Evolutionary conservation across 257 asterid species (phyloP), one percentile per base, ranked within the genome.

Genomic region (Solanum pennellii): DNA sequence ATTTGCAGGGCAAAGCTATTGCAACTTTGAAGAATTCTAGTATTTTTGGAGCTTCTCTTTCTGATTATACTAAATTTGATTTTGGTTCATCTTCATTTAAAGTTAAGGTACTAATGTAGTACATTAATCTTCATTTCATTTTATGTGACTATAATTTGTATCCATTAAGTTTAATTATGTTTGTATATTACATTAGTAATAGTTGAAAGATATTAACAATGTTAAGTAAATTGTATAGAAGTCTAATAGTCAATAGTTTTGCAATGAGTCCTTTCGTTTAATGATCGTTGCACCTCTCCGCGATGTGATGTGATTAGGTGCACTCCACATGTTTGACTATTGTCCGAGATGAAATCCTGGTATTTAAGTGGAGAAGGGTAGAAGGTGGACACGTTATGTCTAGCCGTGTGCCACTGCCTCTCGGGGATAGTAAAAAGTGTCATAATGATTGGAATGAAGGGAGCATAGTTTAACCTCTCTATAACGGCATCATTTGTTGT

Each of bases 11-110:
- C 14, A 96, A 94, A 90, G 35, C 86, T 83, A 74, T 91, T 85
- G 93, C 92, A 83, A 87, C 91, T 59, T 87, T 91, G 41, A 97
- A 94, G 90, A 95, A 93, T 86, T 91, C 97, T 3, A 87, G 92
- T 86, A 90, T 97, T 2, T 92, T 97, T 89, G 99, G 99, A 86
- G 93, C 90, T 18, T 89, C 98, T 44, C 85, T 95, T 59, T 89
- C 93, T 4, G 97, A 93, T 84, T 90, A 93, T 76, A 73, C 91
- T 82, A 96, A 94, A 87, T 88, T 88, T 82, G 95, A 92, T 33
- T 89, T 89, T 77, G 89, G 87, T 85, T 87, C 90, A 27, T 92
- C 94, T 72, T 85, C 94, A 74, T 83, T 93, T 79, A 92, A 89
- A 89, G 80, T 87, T 88, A 94, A 94, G 98, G 96, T 93, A 65